A percentile compares a stretch with the other conserved stretches of the same genome.
phyloP scores from a whole-genome alignment of 495 filamentous ascomycete species.

The Monascus purpureus region DNA sequence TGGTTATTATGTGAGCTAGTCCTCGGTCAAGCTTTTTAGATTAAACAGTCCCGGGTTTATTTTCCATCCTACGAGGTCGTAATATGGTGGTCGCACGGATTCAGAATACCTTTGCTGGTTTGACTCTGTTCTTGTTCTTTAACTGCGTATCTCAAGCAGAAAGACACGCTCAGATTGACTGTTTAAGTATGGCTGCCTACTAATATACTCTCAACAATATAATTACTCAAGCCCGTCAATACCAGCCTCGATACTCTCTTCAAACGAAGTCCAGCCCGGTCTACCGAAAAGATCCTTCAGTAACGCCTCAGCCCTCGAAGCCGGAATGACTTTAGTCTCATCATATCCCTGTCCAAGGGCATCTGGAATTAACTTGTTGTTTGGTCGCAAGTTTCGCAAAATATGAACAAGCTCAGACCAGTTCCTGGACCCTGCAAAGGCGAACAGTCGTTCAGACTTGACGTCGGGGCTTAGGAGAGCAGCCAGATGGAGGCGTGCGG shows the following conservation, averaged over 20 bases:
- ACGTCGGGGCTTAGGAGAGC: constrained; percentile 27
- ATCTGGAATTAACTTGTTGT: background rate
- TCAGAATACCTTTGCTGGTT: too few relatives aligned
- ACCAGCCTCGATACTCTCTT: background rate
- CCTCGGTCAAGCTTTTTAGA: too few relatives aligned
- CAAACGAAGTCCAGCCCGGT: background rate
- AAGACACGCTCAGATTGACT: too few relatives aligned
- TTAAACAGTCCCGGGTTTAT: too few relatives aligned
- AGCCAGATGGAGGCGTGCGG: constrained; percentile 32
- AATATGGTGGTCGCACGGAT: too few relatives aligned
- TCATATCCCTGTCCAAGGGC: background rate
- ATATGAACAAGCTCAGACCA: constrained; percentile 17
- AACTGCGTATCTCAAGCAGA: too few relatives aligned
- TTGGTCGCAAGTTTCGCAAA: background rate
- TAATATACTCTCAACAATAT: too few relatives aligned
- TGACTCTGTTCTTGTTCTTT: too few relatives aligned
- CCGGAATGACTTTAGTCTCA: background rate
- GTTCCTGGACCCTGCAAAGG: constrained; percentile 20
- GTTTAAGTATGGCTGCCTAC: too few relatives aligned
- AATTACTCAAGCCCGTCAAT: too few relatives aligned
- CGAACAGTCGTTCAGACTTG: constrained; percentile 30
- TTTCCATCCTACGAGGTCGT: too few relatives aligned
- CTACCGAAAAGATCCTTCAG: background rate
- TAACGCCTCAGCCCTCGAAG: background rate
- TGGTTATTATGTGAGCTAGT: too few relatives aligned